Evolutionary conservation across 768 basidiomycete genomes (phyloP).

Genomic region (Cystobasidium tubakii): DNA sequence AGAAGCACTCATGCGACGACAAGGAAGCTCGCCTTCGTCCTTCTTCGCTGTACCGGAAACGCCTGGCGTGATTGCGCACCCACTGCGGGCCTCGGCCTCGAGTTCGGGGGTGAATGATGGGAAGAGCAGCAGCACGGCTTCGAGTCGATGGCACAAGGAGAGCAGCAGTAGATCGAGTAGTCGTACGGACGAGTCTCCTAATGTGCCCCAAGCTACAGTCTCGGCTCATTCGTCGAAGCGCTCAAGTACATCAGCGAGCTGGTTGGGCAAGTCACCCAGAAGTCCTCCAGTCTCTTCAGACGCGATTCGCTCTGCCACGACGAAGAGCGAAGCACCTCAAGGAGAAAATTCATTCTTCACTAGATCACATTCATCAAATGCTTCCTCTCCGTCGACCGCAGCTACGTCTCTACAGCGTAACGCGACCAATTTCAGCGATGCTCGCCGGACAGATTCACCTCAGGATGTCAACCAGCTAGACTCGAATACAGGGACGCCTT

Average conservation of each 20-base stretch:
- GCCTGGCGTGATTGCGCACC: not conserved
- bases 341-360: not conserved
- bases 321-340: not conserved
- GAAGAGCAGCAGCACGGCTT: not conserved
- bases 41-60: not conserved
- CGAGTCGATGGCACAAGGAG: not conserved
- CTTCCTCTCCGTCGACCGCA: not conserved
- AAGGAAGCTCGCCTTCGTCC: slow-evolving; percentile 18
- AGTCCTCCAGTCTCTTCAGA: not conserved
- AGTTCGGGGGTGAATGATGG: not conserved
- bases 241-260: not conserved
- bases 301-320: not conserved
- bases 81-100: not conserved
- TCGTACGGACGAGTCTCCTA: too few relatives aligned
- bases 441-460: not conserved
- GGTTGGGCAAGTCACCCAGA: not conserved
- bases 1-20: not conserved
- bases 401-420: not conserved
- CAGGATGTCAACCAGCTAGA: not conserved
- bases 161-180: not conserved
- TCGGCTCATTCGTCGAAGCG: not conserved
- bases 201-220: too few relatives aligned
- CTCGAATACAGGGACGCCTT: not conserved
- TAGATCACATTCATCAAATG: not conserved
- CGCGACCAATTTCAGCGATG: not conserved